These are phyloP conservation scores for Penicillium sp. DNA, from an alignment of 2,329 filamentous ascomycete species.

Conservation along the genomic window DNA sequence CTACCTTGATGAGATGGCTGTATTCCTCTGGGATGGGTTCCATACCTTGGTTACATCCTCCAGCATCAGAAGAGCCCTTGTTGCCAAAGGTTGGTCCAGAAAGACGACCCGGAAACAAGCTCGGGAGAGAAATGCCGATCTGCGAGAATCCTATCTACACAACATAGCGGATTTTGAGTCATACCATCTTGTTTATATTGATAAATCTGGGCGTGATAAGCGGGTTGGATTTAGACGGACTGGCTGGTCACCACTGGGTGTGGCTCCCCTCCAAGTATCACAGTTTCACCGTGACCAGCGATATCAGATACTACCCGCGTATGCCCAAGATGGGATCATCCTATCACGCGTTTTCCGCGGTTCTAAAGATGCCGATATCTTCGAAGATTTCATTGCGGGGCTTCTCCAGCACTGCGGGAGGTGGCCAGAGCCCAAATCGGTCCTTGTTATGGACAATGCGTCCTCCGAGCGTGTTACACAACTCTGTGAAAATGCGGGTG, in stretches of 20 bases:
- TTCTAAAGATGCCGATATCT: conserved; percentile 28
- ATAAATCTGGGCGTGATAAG: conserved; percentile 39
- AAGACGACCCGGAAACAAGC: conserved; percentile 9
- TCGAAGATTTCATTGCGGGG: conserved; percentile 29
- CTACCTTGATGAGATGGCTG: conserved; percentile 20
- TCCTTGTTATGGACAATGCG: conserved; percentile 32
- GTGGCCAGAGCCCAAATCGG: conserved; percentile 28
- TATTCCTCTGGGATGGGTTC: conserved; percentile 14
- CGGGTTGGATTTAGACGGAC: conserved; percentile 29
- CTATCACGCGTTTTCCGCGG: conserved; percentile 26
- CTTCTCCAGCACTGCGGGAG: conserved; percentile 24
- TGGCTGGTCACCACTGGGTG: conserved; percentile 31
- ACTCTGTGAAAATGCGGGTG: conserved; percentile 29
- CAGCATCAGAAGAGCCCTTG: not conserved
- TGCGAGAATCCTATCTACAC: conserved; percentile 9
- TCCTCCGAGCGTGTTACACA: conserved; percentile 26
- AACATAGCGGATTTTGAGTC: conserved; percentile 26
- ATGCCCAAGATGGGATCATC: conserved; percentile 29
- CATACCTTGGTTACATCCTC: not conserved
- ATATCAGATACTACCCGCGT: conserved; percentile 31
- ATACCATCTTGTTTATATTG: conserved; percentile 20
- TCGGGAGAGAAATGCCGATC: not conserved
- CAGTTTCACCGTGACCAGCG: conserved; percentile 19
- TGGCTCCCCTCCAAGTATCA: conserved; percentile 18
- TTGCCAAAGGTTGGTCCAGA: conserved; percentile 14